Conservation (phyloP, 73 alveolate genomes). For the Symbiodinium natans region DNA sequence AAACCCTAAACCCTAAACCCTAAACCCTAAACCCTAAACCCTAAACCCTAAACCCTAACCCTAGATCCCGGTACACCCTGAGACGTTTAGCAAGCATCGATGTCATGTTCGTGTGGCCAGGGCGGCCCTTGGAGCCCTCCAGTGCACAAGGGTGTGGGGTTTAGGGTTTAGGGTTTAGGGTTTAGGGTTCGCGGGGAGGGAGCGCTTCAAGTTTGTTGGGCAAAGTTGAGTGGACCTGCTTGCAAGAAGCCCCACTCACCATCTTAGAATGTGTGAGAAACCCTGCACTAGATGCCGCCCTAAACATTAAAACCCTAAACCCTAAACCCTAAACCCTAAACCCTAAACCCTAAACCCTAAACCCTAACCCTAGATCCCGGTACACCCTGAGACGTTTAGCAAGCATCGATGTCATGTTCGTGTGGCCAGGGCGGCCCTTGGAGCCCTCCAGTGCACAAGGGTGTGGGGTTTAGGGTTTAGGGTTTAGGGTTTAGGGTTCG, state of each 20-base stretch:
- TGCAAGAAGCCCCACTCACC: no score
- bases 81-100: not conserved
- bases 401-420: not conserved
- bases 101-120: not conserved
- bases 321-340: no score
- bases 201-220: not conserved
- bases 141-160: not conserved
- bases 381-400: not conserved
- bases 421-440: no score
- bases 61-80: not conserved
- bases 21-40: no score
- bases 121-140: no score
- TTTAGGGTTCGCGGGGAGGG: not conserved
- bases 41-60: not conserved
- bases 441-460: no score
- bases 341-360: no score
- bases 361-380: not conserved
- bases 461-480: not conserved
- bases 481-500: not conserved
- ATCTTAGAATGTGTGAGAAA: no score
- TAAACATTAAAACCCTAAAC: not conserved
- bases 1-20: not conserved
- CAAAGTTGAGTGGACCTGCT: no score
- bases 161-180: not conserved
- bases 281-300: not conserved